Evolutionary conservation across 164 flowering plant species (phyloP).

Genomic region (Vitis labrusca): DNA sequence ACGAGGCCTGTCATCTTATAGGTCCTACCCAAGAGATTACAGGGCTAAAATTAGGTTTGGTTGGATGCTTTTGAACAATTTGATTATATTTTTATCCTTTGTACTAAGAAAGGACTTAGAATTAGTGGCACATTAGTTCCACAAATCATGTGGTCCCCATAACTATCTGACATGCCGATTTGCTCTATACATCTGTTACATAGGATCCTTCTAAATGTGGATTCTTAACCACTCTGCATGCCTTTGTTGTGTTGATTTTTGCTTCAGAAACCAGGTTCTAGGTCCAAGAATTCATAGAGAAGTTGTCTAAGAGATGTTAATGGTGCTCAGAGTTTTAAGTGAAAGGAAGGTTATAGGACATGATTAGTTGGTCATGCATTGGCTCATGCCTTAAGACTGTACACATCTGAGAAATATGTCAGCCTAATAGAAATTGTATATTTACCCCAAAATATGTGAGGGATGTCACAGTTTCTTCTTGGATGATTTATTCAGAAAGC

Average conservation of each 20-base stretch:
- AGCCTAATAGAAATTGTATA: too few species aligned
- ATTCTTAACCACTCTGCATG: not conserved
- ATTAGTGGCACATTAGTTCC: not conserved
- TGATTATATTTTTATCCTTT: not conserved
- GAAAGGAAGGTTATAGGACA: not conserved
- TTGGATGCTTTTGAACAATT: not conserved
- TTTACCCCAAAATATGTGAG: not conserved
- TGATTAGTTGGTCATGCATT: not conserved
- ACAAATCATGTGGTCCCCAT: not conserved
- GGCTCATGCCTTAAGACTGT: not conserved
- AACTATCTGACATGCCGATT: not conserved
- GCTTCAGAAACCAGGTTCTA: not conserved
- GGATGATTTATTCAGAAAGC: too few species aligned
- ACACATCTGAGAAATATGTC: too few species aligned
- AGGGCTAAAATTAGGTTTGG: not conserved
- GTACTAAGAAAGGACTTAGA: not conserved
- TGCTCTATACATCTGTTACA: too few species aligned
- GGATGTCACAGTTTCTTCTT: too few species aligned
- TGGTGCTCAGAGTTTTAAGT: not conserved
- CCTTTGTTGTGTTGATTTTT: not conserved
- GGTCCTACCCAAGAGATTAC: not conserved
- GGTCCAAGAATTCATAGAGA: not conserved
- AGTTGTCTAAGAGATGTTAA: not conserved
- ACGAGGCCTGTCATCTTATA: too few species aligned
- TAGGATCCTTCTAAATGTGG: not conserved